phyloP scores from a whole-genome alignment of 495 filamentous ascomycete species.

The Aspergillus bridgeri region DNA sequence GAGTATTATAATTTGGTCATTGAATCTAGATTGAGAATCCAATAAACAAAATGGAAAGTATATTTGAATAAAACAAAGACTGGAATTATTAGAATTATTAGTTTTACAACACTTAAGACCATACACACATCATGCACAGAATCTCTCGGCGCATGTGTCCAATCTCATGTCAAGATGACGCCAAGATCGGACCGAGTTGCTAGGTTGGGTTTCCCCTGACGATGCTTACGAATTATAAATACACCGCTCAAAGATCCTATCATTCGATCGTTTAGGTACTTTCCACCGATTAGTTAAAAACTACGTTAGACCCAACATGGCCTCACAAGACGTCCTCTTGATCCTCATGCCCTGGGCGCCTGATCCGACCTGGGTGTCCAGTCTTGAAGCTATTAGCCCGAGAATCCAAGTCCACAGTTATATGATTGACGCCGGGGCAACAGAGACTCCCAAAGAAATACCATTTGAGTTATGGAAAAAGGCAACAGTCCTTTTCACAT shows the following conservation, averaged over 20 bases:
- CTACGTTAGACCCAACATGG: background rate
- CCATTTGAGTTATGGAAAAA: background rate
- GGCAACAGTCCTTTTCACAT: conserved; percentile 5
- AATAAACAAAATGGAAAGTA: no score
- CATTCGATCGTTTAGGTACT: background rate
- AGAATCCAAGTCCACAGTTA: background rate
- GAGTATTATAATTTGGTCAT: no score
- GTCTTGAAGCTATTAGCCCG: background rate
- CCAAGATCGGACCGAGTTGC: background rate
- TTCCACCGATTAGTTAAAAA: background rate
- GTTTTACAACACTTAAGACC: no score
- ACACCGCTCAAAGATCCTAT: background rate
- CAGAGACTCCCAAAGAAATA: background rate
- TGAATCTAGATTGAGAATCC: no score
- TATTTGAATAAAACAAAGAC: no score
- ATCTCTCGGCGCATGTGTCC: background rate
- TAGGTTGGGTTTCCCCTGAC: background rate
- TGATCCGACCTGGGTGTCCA: background rate
- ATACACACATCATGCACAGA: no score
- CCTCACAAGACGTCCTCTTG: background rate
- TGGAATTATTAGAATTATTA: no score
- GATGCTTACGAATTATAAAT: background rate
- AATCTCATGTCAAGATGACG: background rate
- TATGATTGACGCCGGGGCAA: background rate
- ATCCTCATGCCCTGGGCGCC: background rate